Conservation (phyloP, 1,139 yeast genomes). For the Candida frijolesensis region DNA sequence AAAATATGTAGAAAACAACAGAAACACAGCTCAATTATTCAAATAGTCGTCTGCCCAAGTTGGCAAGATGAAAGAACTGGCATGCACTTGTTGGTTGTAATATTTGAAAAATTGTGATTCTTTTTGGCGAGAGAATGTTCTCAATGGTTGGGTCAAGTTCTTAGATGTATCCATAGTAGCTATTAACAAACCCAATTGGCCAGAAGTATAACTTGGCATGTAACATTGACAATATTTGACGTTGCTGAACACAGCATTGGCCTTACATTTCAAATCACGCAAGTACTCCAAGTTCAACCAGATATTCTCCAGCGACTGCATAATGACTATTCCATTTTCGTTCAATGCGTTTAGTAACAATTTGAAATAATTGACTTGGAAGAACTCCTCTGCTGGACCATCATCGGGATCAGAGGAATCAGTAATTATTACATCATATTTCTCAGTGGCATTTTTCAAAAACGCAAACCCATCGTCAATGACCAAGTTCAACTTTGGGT, state of each 20-base stretch:
- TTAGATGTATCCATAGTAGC: constrained; percentile 64
- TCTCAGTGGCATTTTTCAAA: constrained; percentile 45
- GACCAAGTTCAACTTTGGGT: constrained; percentile 72
- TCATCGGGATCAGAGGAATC: constrained; percentile 98
- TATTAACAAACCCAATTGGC: constrained; percentile 86
- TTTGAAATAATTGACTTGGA: constrained; percentile 80
- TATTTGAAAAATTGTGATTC: constrained; percentile 65
- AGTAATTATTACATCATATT: constrained; percentile 86
- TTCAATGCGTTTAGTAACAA: constrained; percentile 69
- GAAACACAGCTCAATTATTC: constrained; percentile 5
- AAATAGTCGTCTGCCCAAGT: constrained; percentile 66
- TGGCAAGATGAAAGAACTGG: constrained; percentile 82
- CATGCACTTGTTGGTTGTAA: constrained; percentile 73
- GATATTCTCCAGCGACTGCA: constrained; percentile 90
- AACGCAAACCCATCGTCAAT: constrained; percentile 90
- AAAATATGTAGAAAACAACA: neutral
- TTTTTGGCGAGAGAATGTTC: constrained; percentile 42
- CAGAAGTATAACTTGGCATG: constrained; percentile 96
- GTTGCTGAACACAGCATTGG: constrained; percentile 70
- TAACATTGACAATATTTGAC: constrained; percentile 85
- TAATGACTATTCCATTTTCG: constrained; percentile 77
- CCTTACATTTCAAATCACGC: constrained; percentile 58
- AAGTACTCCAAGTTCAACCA: constrained; percentile 84
- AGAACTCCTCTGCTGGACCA: constrained; percentile 95
- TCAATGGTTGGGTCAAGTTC: constrained; percentile 57